Evolutionary conservation across 306 rosid species (phyloP).

Genomic region (Cajanus cajan): DNA sequence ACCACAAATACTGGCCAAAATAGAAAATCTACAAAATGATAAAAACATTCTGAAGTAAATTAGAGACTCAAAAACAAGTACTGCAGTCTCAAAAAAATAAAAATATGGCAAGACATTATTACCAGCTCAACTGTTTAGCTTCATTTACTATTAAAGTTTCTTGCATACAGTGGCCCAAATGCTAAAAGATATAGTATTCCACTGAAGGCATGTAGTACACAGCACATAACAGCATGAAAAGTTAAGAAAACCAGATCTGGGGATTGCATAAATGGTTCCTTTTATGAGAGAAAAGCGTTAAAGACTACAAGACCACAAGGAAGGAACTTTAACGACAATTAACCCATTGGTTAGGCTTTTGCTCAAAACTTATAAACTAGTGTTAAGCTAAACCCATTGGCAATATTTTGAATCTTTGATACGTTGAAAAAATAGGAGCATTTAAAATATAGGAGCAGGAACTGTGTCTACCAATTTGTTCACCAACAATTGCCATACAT

Average conservation of each 20-base stretch:
- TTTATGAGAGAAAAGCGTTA: conserved; percentile 1
- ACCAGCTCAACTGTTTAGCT: conserved; percentile 25
- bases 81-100: conserved; percentile 26
- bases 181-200: conserved; percentile 1
- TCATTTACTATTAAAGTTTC: neutral
- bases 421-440: too few species aligned
- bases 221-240: conserved; percentile 17
- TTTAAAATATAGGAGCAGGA: neutral
- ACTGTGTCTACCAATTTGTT: neutral
- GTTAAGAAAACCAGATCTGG: conserved; percentile 12
- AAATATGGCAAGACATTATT: neutral
- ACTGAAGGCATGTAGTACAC: neutral
- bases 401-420: neutral
- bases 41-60: conserved; percentile 32
- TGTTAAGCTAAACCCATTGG: neutral
- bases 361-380: neutral
- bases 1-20: conserved; percentile 76
- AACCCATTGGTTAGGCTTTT: neutral
- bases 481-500: neutral
- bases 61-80: conserved; percentile 13
- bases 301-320: neutral
- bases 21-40: conserved; percentile 61
- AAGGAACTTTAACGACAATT: neutral
- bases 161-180: conserved; percentile 6
- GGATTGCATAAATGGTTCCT: neutral